Evolutionary conservation across 2,329 filamentous ascomycete species (phyloP), one percentile per base, ranked within the genome.

Genomic region (Fusarium tjaetaba): DNA sequence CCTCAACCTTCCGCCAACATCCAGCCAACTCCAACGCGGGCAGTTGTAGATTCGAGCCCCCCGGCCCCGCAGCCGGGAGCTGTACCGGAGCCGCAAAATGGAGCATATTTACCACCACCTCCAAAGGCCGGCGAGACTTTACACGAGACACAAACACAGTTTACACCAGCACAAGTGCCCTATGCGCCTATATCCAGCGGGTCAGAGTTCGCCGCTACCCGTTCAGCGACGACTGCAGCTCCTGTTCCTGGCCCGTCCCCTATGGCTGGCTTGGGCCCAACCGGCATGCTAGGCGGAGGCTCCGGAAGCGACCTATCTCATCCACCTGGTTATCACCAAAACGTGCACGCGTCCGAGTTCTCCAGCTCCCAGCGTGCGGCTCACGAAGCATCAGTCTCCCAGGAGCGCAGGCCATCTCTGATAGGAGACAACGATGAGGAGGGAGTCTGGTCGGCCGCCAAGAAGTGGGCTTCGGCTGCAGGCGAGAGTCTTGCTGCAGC

Each of bases 21-120:
- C 58, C 82, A 82, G 57, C 84, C 85, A 65, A 85, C 86, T 42
- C 84, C 85, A 52, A 87, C 86, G 14, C 80, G 78, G 69, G 79
- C 79, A 49, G 69, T 79, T 53, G 70, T 76, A 32, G 68, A 73
- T 55, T 73, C 80, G 49, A 82, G 81, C 22, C 89, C 89, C 53
- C 86, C 88, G 62, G 81, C 86, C 70, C 89, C 89, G 36, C 88
- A 91, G 73, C 89, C 89, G 42, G 89, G 88, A 61, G 87, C 88
- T 43, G 82, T 85, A 48, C 89, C 89, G 43, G 78, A 82, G 49
- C 81, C 86, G 55, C 75, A 83, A 28, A 78, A 76, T 30, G 78
- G 77, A 60, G 70, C 70, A 45, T 59, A 70, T 48, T 71, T 88
- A 38, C 87, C 87, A 65, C 86, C 88, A 62, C 87, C 88, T 51